These are phyloP conservation scores for Fusarium denticulatum DNA, from an alignment of 2,329 filamentous ascomycete species.

Conservation along the genomic window DNA sequence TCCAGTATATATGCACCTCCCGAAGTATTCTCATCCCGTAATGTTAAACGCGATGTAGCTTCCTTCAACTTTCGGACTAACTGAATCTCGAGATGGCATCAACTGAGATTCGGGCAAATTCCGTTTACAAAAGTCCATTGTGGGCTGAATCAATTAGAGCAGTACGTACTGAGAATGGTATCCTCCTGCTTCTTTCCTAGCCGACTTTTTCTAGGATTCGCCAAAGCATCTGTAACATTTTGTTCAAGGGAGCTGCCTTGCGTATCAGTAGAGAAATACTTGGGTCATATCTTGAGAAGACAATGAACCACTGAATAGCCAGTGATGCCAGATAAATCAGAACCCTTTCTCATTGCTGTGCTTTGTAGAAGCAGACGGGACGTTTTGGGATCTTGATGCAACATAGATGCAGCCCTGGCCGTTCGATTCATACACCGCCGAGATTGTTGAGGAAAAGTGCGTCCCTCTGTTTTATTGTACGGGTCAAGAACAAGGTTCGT, in stretches of 20 bases:
- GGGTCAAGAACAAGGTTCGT: slow-evolving; percentile 9
- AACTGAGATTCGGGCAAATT: slow-evolving; percentile 29
- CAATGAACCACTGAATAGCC: neutral
- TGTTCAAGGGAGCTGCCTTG: too few relatives aligned
- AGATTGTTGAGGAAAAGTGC: slow-evolving; percentile 4
- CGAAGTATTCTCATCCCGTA: slow-evolving; percentile 29
- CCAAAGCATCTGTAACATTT: neutral
- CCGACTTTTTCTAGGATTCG: neutral
- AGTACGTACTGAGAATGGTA: neutral
- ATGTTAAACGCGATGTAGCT: slow-evolving; percentile 5
- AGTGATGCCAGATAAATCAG: neutral
- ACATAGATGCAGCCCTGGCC: neutral
- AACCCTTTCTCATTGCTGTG: neutral
- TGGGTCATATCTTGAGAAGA: neutral
- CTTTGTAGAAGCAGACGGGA: neutral
- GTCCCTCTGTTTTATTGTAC: slow-evolving; percentile 3
- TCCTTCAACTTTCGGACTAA: neutral
- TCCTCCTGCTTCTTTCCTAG: neutral
- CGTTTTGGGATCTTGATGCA: neutral
- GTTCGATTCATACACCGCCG: neutral
- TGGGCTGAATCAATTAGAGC: neutral
- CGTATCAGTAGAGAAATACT: neutral
- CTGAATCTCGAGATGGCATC: neutral
- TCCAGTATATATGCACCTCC: slow-evolving; percentile 4
- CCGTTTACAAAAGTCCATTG: slow-evolving; percentile 12